These are phyloP conservation scores for Hypoxylon sp. DNA, from an alignment of 2,329 filamentous ascomycete species.

Conservation along the genomic window DNA sequence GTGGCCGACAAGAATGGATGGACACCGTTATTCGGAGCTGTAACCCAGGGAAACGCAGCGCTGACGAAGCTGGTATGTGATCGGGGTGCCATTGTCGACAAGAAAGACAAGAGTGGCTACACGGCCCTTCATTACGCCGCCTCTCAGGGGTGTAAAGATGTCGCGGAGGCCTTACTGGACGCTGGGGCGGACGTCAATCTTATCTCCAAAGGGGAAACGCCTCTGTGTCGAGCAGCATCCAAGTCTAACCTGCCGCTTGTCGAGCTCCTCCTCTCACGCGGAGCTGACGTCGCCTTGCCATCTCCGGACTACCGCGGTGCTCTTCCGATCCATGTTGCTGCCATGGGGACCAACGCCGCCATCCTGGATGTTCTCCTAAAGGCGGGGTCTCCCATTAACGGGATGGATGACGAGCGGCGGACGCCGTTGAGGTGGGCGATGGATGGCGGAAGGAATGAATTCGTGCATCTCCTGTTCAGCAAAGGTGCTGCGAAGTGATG, in stretches of 20 bases:
- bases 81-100: conserved; percentile 34
- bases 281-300: conserved; percentile 29
- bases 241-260: conserved; percentile 35
- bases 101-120: conserved; percentile 36
- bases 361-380: conserved; percentile 28
- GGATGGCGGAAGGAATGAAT: conserved; percentile 32
- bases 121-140: conserved; percentile 37
- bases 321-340: conserved; percentile 36
- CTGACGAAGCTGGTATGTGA: conserved; percentile 34
- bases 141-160: conserved; percentile 31
- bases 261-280: conserved; percentile 26
- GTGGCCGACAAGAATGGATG: conserved; percentile 33
- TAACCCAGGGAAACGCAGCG: conserved; percentile 28
- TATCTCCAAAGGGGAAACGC: conserved; percentile 38
- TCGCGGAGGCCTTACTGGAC: conserved; percentile 28
- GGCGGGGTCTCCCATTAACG: conserved; percentile 32
- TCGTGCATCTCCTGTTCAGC: conserved; percentile 32
- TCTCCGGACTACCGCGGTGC: conserved; percentile 36
- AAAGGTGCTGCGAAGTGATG: conserved; percentile 30
- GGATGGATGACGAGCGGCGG: conserved; percentile 29
- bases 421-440: conserved; percentile 37
- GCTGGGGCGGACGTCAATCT: conserved; percentile 37
- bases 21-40: conserved; percentile 34
- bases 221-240: conserved; percentile 36
- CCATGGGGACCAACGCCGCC: conserved; percentile 34